phyloP scores from a whole-genome alignment of 768 basidiomycete species.

The Galerina sulciceps region DNA sequence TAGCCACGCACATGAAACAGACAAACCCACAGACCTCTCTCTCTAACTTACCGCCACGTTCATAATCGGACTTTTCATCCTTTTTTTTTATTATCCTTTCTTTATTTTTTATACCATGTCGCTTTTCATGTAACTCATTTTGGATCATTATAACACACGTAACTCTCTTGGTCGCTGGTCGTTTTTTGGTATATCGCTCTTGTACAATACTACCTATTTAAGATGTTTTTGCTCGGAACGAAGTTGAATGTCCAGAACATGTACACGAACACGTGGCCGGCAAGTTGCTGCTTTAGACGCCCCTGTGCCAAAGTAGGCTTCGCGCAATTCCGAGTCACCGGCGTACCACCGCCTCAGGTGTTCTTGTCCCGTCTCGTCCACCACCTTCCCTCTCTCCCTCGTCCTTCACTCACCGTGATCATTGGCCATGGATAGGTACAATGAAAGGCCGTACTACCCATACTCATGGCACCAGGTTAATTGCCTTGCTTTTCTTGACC shows the following conservation, averaged over 20 bases:
- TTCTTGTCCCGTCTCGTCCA: slow-evolving; percentile 12
- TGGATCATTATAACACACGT: slow-evolving; percentile 14
- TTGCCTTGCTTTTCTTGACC: slow-evolving; percentile 10
- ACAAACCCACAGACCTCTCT: slow-evolving; percentile 17
- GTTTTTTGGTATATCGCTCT: slow-evolving; percentile 7
- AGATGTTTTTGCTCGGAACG: not conserved
- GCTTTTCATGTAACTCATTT: slow-evolving; percentile 13
- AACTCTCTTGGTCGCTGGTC: slow-evolving; percentile 1
- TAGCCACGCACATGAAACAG: slow-evolving; percentile 54
- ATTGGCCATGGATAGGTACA: slow-evolving; percentile 41
- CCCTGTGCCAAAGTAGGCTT: slow-evolving; percentile 21
- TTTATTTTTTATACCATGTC: slow-evolving; percentile 25
- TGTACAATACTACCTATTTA: slow-evolving; percentile 16
- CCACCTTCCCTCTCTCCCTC: slow-evolving; percentile 13
- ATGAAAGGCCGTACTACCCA: slow-evolving; percentile 43
- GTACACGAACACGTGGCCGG: slow-evolving; percentile 26
- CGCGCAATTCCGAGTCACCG: slow-evolving; percentile 26
- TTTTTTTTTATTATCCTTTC: slow-evolving; percentile 17
- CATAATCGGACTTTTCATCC: slow-evolving; percentile 8
- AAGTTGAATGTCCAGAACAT: not conserved
- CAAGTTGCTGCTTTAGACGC: slow-evolving; percentile 26
- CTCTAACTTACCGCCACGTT: not conserved
- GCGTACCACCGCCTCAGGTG: slow-evolving; percentile 11
- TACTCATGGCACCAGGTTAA: slow-evolving; percentile 91
- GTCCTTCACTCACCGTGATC: not conserved